phyloP scores from a whole-genome alignment of 495 filamentous ascomycete genomes.

The Emericellopsis terricola region DNA sequence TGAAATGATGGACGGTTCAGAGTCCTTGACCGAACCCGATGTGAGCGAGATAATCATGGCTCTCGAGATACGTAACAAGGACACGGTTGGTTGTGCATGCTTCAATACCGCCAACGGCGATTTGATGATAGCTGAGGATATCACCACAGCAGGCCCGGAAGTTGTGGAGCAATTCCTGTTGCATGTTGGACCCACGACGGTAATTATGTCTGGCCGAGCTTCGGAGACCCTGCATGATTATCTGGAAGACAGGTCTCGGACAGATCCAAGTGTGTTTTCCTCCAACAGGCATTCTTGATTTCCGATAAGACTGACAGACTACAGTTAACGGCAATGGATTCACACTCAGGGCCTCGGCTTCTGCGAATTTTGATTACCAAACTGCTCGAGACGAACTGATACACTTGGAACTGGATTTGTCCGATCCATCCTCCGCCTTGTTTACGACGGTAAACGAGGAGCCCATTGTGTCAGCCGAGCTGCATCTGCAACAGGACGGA shows the following conservation, averaged over 20 bases:
- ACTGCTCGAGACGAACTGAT: constrained; percentile 1
- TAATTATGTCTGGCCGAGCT: constrained; percentile 54
- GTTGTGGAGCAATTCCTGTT: constrained; percentile 58
- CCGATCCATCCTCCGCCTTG: too few relatives aligned
- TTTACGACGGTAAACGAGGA: too few relatives aligned
- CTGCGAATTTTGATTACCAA: too few relatives aligned
- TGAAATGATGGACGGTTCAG: too few relatives aligned
- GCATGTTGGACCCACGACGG: constrained; percentile 61
- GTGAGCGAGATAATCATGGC: constrained; percentile 71
- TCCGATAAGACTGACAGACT: too few relatives aligned
- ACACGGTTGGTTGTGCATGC: constrained; percentile 72
- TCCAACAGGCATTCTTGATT: constrained; percentile 22
- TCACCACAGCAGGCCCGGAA: constrained; percentile 50
- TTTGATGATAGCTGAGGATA: constrained; percentile 67
- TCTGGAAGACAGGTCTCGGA: constrained; percentile 21
- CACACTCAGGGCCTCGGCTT: too few relatives aligned
- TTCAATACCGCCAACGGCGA: constrained; percentile 59
- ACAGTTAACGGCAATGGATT: too few relatives aligned
- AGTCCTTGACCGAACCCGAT: too few relatives aligned
- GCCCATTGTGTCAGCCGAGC: too few relatives aligned
- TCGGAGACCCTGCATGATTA: constrained; percentile 38
- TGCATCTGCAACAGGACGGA: too few relatives aligned
- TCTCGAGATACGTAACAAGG: constrained; percentile 54
- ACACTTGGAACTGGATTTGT: neutral
- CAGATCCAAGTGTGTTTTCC: constrained; percentile 11